Evolutionary conservation across 192 early-diverging fungal species (phyloP), one percentile per base, ranked within the genome.

Genomic region (Backusella circina): DNA sequence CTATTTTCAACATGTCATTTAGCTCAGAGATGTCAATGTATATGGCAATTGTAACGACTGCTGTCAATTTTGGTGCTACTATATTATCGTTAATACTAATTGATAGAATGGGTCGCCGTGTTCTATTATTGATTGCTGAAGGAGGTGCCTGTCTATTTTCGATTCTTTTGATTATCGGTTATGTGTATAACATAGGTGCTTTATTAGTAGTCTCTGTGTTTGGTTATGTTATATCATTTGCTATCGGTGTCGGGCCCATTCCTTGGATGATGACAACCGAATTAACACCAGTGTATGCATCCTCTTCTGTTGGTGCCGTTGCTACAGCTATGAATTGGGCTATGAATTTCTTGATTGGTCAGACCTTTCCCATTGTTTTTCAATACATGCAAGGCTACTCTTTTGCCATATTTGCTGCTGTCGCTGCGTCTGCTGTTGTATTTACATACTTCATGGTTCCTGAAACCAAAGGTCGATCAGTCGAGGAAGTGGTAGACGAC

Each of bases 211-310:
- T 86, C 15, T 87, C 87, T 67, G 91, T 93, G 74, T 91, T 94
- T 79, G 75, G 90, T 7, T 95, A 91, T 85, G 93, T 91, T 66
- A 89, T 88, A 28, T 86, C 83, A 73, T 96, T 96, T 84, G 92
- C 91, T 38, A 83, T 96, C 37, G 95, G 93, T 36, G 79, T 93
- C 0, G 95, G 95, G 23, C 88, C 90, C 2, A 93, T 95, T 51
- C 92, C 95, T 2, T 95, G 93, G 93, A 82, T 94, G 28, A 86
- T 92, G 44, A 83, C 91, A 1, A 90, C 93, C 10, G 95, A 96
- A 71, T 79, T 94, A 67, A 84, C 92, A 18, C 95, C 95, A 0
- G 85, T 89, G 5, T 90, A 90, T 72, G 92, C 92, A 0, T 84
- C 91, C 64, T 89, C 90, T 0, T 81, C 92, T 2, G 91, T 91